Evolutionary conservation across 441 rosid genomes (phyloP), one percentile per base, ranked within the genome.

Genomic region (Croton setiger): DNA sequence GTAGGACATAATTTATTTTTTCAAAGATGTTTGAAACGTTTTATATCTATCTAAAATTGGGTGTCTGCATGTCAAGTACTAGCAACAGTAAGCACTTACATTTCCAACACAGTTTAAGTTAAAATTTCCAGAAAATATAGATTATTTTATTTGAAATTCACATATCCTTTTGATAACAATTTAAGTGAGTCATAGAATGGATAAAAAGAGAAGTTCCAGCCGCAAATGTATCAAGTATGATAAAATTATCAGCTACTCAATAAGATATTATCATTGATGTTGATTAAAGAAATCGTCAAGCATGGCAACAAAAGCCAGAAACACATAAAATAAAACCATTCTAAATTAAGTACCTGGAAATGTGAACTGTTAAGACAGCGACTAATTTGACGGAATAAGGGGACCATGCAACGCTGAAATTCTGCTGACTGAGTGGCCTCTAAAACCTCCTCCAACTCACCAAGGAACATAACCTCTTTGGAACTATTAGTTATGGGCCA

Each of bases 401-500:
- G 88, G 51, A 86, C 92, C 97, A 91, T 85, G 79, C 89, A 86
- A 14, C 91, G 89, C 61, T 91, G 97, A 73, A 91, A 91, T 79
- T 91, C 96, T 53, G 88, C 92, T 41, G 82, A 80, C 74, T 89
- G 96, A 63, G 96, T 89, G 63, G 92, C 89, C 76, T 91, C 97
- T 72, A 91, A 76, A 64, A 91, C 93, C 72, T 91, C 97, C 78
- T 91, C 96, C 84, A 91, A 73, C 80, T 91, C 97, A 7, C 97
- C 93, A 66, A 91, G 92, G 74, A 89, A 89, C 91, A 86, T 86
- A 41, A 85, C 91, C 81, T 89, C 88, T 64, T 84, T 87, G 7
- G 88, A 82, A 79, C 90, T 86, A 78, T 91, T 89, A 35, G 91
- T 91, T 44, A 89, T 64, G 4, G 96, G 93, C 96, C 97, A 91